A percentile compares a stretch with the other conserved stretches of the same genome.
These are phyloP conservation scores for Tetrahymena elliotti DNA, from an alignment of 73 alveolate genomes.

Conservation along the genomic window DNA sequence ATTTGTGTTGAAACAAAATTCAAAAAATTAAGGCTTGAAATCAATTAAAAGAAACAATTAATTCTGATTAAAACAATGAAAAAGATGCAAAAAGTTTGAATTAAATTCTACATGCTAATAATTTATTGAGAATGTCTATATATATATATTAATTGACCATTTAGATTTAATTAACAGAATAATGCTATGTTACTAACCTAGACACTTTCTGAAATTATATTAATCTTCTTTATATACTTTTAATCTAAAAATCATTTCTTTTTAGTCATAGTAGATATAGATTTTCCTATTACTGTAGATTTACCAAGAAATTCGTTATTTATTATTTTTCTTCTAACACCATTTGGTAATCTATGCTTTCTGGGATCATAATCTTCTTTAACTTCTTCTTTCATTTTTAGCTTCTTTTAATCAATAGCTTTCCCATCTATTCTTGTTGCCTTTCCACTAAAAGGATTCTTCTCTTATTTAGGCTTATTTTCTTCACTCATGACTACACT, in stretches of 20 bases:
- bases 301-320: neutral
- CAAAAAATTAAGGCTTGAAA: too few species aligned
- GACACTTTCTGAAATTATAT: neutral
- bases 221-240: neutral
- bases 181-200: neutral
- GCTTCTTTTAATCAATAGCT: conserved; percentile 60
- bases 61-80: too few species aligned
- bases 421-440: conserved; percentile 77
- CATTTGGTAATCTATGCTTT: conserved; percentile 71
- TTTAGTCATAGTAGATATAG: neutral
- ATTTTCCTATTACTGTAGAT: neutral
- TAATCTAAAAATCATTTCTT: neutral
- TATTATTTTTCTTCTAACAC: conserved; percentile 28
- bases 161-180: too few species aligned
- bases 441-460: conserved; percentile 55
- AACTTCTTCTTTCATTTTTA: conserved; percentile 52
- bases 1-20: too few species aligned
- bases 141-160: too few species aligned
- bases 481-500: conserved; percentile 59
- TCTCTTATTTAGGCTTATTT: conserved; percentile 51
- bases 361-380: conserved; percentile 88
- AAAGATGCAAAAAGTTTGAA: too few species aligned
- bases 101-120: too few species aligned
- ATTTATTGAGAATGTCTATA: too few species aligned
- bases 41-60: too few species aligned